phyloP scores from a whole-genome alignment of 345 rosid species.

The Syzygium oleosum region DNA sequence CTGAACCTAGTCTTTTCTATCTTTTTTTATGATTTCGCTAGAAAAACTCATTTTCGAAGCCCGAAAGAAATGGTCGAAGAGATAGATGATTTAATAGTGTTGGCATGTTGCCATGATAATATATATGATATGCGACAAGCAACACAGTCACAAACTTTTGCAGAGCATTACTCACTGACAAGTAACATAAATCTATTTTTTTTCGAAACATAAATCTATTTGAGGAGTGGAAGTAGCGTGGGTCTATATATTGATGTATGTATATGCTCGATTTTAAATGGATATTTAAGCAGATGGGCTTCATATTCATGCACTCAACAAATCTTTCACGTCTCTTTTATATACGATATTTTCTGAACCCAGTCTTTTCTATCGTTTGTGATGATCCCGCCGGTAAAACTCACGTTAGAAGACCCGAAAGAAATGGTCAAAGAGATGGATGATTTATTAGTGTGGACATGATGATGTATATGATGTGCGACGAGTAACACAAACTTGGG shows the following conservation, averaged over 20 bases:
- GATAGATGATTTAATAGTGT: neutral
- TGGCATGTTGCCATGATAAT: neutral
- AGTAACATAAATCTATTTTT: too few species aligned
- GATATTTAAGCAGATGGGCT: slow-evolving; percentile 1
- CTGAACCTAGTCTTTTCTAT: neutral
- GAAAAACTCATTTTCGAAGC: neutral
- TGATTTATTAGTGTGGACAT: neutral
- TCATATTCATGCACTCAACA: too few species aligned
- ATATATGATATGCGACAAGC: neutral
- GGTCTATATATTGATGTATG: too few species aligned
- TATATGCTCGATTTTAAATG: too few species aligned
- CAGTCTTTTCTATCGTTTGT: too few species aligned
- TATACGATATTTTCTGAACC: too few species aligned
- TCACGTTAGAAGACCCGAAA: too few species aligned
- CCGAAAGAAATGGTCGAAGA: neutral
- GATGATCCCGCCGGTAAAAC: too few species aligned
- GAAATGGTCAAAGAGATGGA: too few species aligned
- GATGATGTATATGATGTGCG: neutral
- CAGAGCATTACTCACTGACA: slow-evolving; percentile 12
- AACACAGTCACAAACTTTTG: neutral
- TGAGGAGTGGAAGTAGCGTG: too few species aligned
- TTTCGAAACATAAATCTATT: too few species aligned
- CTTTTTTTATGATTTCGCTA: neutral
- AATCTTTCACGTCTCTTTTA: too few species aligned
- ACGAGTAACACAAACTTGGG: neutral